These are phyloP conservation scores for Trametes sp. DNA, from an alignment of 1,284 basidiomycete species.

Conservation along the genomic window DNA sequence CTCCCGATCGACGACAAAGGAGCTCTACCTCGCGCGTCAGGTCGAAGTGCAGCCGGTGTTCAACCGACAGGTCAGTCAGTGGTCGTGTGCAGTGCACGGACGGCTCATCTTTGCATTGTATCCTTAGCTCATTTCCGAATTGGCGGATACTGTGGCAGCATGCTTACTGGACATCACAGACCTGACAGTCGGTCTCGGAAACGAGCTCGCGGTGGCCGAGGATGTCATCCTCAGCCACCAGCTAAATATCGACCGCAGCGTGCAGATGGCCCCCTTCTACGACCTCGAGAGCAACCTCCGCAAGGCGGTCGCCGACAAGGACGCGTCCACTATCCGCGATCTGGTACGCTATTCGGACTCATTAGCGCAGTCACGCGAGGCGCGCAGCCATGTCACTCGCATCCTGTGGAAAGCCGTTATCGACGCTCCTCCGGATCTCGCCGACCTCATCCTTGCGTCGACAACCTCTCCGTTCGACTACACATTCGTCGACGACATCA, in stretches of 20 bases:
- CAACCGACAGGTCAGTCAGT: conserved; percentile 84
- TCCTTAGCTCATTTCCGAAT: conserved; percentile 88
- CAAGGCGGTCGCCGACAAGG: conserved; percentile 72
- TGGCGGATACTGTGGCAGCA: conserved; percentile 94
- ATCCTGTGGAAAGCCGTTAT: conserved; percentile 93
- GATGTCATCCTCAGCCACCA: conserved; percentile 73
- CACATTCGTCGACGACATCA: conserved; percentile 95
- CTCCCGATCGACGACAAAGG: conserved; percentile 93
- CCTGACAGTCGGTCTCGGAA: conserved; percentile 75
- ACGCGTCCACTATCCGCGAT: conserved; percentile 68
- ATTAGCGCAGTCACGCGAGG: conserved; percentile 63
- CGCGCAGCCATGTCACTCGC: conserved; percentile 75
- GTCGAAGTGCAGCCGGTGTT: conserved; percentile 99
- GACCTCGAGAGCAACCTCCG: conserved; percentile 89
- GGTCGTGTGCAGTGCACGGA: conserved; percentile 3
- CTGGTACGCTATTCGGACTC: conserved; percentile 78
- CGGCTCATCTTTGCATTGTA: neutral
- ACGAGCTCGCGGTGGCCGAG: conserved; percentile 62
- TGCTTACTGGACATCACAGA: conserved; percentile 94
- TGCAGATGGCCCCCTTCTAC: conserved; percentile 76
- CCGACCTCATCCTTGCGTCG: conserved; percentile 77
- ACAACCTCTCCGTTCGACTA: conserved; percentile 84
- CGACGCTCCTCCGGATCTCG: conserved; percentile 76
- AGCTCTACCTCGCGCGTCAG: conserved; percentile 95
- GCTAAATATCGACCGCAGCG: conserved; percentile 67